Conservation (phyloP, 108 stramenopile species). For the Cylindrotheca fusiformis region DNA sequence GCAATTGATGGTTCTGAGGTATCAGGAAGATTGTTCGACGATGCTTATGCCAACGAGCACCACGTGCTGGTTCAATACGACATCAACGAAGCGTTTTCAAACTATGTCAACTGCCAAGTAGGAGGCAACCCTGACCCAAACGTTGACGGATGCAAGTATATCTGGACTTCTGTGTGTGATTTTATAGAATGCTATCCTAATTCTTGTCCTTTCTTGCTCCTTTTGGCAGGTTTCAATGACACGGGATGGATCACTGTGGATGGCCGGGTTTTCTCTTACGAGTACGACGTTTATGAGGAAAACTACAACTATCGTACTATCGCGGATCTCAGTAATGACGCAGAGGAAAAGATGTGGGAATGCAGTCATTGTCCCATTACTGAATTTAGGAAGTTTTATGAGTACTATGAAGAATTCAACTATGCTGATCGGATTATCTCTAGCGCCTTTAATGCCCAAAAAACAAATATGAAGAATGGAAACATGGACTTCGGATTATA, state of each 20-base stretch:
- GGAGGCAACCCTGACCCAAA: conserved; percentile 32
- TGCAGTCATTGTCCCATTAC: conserved; percentile 26
- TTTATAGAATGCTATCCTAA: too few species aligned
- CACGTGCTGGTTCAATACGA: conserved; percentile 43
- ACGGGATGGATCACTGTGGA: conserved; percentile 7
- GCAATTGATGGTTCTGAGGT: neutral
- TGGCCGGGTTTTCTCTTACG: conserved; percentile 13
- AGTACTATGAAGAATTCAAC: conserved; percentile 51
- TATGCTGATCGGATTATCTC: conserved; percentile 57
- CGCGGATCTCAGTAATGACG: conserved; percentile 30
- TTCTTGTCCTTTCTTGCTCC: neutral
- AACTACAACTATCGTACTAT: conserved; percentile 51
- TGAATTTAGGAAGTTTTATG: conserved; percentile 40
- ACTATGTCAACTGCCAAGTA: conserved; percentile 36
- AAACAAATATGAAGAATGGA: conserved; percentile 30
- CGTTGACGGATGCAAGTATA: conserved; percentile 23
- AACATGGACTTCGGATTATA: conserved; percentile 27
- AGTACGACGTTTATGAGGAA: conserved; percentile 34
- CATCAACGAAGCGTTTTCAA: conserved; percentile 34
- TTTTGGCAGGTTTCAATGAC: conserved; percentile 2
- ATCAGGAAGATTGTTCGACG: neutral
- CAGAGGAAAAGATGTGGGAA: conserved; percentile 30
- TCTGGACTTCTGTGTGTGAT: too few species aligned
- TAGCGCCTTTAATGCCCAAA: conserved; percentile 36
- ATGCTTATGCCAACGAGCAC: neutral